Percentiles rank a stretch among this genome's conserved stretches.
phyloP scores from a whole-genome alignment of 1,284 basidiomycete genomes.

The Flammula alnicola region DNA sequence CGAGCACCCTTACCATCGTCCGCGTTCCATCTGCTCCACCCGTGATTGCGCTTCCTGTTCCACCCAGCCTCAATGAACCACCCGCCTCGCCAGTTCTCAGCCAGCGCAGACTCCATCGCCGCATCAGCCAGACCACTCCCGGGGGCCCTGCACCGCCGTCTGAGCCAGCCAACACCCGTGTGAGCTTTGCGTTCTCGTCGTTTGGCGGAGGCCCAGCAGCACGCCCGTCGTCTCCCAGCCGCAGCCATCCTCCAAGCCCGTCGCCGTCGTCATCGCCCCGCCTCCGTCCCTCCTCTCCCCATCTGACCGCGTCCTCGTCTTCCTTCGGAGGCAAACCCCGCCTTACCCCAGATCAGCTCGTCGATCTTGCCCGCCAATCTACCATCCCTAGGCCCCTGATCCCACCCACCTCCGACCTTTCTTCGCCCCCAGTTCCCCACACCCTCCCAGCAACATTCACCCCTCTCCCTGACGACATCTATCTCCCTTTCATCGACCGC shows the following conservation, averaged over 20 bases:
- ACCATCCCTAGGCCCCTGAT: conserved; percentile 45
- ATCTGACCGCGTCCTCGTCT: conserved; percentile 36
- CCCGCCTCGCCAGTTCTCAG: conserved; percentile 23
- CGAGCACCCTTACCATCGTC: conserved; percentile 75
- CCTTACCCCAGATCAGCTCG: conserved; percentile 67
- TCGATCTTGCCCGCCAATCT: conserved; percentile 66
- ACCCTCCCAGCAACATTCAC: conserved; percentile 76
- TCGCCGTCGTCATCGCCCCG: conserved; percentile 52
- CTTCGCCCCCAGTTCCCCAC: no score
- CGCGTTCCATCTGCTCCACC: conserved; percentile 48
- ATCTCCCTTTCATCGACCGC: conserved; percentile 78
- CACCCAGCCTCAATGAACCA: conserved; percentile 28
- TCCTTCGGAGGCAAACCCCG: conserved; percentile 44
- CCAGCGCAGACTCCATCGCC: conserved; percentile 31
- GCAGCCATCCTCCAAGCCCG: conserved; percentile 33
- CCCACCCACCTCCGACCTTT: conserved; percentile 17
- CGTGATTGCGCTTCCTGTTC: conserved; percentile 15
- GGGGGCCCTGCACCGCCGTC: conserved; percentile 7
- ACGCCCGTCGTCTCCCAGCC: conserved; percentile 22
- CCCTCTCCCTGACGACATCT: conserved; percentile 68
- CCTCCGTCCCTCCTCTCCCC: conserved; percentile 49
- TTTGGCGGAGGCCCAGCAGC: conserved; percentile 17
- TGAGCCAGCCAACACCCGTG: conserved; percentile 35
- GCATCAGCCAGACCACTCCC: conserved; percentile 18
- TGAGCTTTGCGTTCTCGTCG: conserved; percentile 30